Evolutionary conservation across 2,329 filamentous ascomycete species (phyloP), one percentile per base, ranked within the genome.

Genomic region (Macroventuria anomochaeta): DNA sequence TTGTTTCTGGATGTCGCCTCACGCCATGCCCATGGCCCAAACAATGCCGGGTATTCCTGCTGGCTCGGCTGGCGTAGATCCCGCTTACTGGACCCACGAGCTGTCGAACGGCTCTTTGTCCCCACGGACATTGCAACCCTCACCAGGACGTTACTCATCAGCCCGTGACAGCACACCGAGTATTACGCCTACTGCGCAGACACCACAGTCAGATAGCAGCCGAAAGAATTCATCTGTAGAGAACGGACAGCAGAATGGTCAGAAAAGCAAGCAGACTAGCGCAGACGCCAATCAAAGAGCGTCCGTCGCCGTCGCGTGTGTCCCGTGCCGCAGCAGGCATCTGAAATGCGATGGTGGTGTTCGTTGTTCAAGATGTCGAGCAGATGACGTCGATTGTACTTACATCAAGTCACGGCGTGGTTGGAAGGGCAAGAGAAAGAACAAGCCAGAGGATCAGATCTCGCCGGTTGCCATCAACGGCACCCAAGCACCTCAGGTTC

Each of bases 351-450:
- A 83, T 61, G 81, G 78, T 11, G 76, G 75, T 25, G 75, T 77
- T 13, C 80, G 81, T 5, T 75, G 73, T 40, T 83, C 81, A 36
- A 72, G 81, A 47, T 84, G 82, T 59, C 59, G 62, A 21, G 67
- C 73, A 8, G 76, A 79, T 36, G 71, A 72, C 7, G 76, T 77
- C 21, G 70, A 77, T 2, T 84, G 82, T 54, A 72, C 75, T 18
- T 84, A 84, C 64, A 75, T 81, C 39, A 79, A 80, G 58, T 83
- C 80, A 11, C 76, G 81, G 26, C 74, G 82, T 43, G 81, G 81
- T 3, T 79, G 76, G 76, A 78, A 78, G 58, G 76, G 76, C 23
- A 76, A 76, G 50, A 67, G 79, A 69, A 53, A 73, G 63, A 67
- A 49, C 55, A 72, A 72, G 55, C 51, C 55, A 26, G 70, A 69